Evolutionary conservation across 1,139 yeast species (phyloP).

Genomic region (Sugiyamaella novakii): DNA sequence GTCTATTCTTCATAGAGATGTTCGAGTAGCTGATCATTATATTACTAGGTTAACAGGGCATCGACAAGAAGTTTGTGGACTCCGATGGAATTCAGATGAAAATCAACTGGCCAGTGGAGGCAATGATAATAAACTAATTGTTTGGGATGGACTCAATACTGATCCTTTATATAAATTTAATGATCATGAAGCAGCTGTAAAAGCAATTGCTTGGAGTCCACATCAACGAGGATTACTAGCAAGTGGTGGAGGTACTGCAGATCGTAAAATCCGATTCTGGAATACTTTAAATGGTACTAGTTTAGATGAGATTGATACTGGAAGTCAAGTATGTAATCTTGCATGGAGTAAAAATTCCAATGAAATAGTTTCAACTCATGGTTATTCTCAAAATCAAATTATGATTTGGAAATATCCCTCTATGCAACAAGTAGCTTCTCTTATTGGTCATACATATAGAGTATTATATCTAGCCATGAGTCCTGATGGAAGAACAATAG

Average conservation of each 20-base stretch:
- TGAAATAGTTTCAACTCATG: conserved; percentile 93
- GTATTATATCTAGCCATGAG: conserved; percentile 87
- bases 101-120: conserved; percentile 60
- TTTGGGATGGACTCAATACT: conserved; percentile 82
- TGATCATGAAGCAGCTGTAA: conserved; percentile 93
- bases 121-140: conserved; percentile 74
- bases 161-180: conserved; percentile 72
- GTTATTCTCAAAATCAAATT: conserved; percentile 87
- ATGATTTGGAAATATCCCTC: conserved; percentile 94
- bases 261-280: conserved; percentile 89
- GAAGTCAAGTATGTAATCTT: conserved; percentile 93
- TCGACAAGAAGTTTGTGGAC: conserved; percentile 94
- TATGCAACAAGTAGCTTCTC: conserved; percentile 89
- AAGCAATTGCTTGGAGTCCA: conserved; percentile 97
- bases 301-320: conserved; percentile 81
- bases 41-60: conserved; percentile 73
- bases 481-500: conserved; percentile 98
- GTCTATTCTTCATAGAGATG: conserved; percentile 85
- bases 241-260: conserved; percentile 97
- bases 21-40: conserved; percentile 81
- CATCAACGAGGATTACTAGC: conserved; percentile 93
- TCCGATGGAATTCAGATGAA: conserved; percentile 89
- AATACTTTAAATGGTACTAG: conserved; percentile 78
- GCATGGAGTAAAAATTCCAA: conserved; percentile 92
- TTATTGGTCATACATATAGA: conserved; percentile 92